Percentiles rank a stretch among this genome's conserved stretches.
These are phyloP conservation scores for Boletus rubropictus DNA, from an alignment of 768 basidiomycete genomes.

Conservation along the genomic window DNA sequence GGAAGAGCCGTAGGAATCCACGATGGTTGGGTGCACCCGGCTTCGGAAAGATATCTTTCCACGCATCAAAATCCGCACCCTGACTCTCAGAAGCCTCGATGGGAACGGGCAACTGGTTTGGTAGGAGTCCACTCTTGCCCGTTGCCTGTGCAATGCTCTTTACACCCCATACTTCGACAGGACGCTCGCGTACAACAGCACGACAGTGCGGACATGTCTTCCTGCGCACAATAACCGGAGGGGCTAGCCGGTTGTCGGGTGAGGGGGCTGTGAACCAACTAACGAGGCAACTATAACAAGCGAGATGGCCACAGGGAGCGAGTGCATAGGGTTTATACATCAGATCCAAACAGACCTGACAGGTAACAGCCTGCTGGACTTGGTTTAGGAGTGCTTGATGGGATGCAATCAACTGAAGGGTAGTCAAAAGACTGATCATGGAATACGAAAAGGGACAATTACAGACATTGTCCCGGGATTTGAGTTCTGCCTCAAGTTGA, in stretches of 20 bases:
- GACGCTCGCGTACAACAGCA: conserved; percentile 38
- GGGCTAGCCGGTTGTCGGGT: conserved; percentile 20
- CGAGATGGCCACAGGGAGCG: conserved; percentile 69
- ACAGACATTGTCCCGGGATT: conserved; percentile 37
- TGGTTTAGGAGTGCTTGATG: conserved; percentile 51
- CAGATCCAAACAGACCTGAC: conserved; percentile 75
- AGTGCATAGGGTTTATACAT: conserved; percentile 70
- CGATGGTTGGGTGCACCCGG: not conserved
- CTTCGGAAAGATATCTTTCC: conserved; percentile 56
- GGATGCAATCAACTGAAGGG: conserved; percentile 40
- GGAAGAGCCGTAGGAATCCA: conserved; percentile 23
- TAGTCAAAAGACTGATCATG: not conserved
- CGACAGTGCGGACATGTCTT: conserved; percentile 45
- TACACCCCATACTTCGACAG: conserved; percentile 44
- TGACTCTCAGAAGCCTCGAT: conserved; percentile 23
- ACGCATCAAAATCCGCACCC: conserved; percentile 45
- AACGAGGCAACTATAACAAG: conserved; percentile 66
- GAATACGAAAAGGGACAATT: not conserved
- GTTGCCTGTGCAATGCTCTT: conserved; percentile 43
- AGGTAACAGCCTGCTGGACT: conserved; percentile 60
- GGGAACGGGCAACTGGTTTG: conserved; percentile 21
- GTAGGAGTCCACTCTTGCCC: conserved; percentile 48
- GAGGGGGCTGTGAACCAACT: conserved; percentile 63
- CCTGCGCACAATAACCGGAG: conserved; percentile 30
- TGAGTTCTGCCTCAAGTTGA: conserved; percentile 42